Percentiles rank a stretch among this genome's conserved stretches.
Conservation (phyloP, 805 yeast species). For the Candida silvatica region DNA sequence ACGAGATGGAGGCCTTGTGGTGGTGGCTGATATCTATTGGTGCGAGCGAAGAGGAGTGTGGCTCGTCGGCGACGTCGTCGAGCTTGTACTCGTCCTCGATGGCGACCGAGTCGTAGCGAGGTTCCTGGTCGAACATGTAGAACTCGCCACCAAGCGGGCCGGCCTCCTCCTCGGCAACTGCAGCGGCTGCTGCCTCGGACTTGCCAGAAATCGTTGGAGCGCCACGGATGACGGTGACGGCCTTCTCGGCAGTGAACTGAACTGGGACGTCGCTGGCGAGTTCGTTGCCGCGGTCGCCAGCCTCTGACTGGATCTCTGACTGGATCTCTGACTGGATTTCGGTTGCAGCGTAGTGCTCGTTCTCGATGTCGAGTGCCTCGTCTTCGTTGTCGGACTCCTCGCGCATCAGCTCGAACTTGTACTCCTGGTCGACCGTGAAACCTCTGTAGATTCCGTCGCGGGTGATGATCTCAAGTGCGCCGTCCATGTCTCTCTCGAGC, state of each 20-base stretch:
- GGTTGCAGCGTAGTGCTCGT: slow-evolving; percentile 1
- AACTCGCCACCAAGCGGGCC: slow-evolving; percentile 20
- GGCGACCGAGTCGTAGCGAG: background rate
- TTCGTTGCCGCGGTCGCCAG: no score
- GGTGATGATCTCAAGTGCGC: slow-evolving; percentile 21
- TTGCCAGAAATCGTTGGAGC: background rate
- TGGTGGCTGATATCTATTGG: background rate
- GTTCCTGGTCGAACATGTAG: slow-evolving; percentile 27
- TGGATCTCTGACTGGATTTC: background rate
- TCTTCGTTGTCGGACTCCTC: slow-evolving; percentile 5
- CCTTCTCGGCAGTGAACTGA: no score
- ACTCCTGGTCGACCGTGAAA: slow-evolving; percentile 38
- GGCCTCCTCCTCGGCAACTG: background rate
- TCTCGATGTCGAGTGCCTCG: background rate
- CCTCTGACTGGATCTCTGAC: background rate
- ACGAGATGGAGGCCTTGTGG: slow-evolving; percentile 1
- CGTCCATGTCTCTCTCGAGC: slow-evolving; percentile 30
- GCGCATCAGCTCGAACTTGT: slow-evolving; percentile 18
- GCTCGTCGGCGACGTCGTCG: background rate
- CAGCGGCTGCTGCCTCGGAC: background rate
- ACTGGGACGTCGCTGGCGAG: background rate
- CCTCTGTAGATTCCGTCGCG: slow-evolving; percentile 27
- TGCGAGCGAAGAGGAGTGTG: background rate
- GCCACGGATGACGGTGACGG: no score
- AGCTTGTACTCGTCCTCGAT: background rate